Conservation (phyloP, 306 rosid species). For the Dryas drummondii region DNA sequence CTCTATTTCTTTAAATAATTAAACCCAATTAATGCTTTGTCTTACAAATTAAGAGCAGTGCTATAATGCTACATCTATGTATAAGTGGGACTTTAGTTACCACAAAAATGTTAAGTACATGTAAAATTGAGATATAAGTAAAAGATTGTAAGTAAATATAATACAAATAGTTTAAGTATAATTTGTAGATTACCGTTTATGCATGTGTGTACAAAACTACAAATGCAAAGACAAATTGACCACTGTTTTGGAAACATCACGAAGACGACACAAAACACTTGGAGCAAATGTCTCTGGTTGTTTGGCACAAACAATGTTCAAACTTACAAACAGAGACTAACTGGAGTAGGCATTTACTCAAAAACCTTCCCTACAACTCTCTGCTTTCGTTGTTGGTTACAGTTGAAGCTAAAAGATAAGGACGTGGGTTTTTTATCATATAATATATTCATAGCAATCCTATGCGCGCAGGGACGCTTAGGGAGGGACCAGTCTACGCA, state of each 20-base stretch:
- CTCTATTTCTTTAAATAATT: no score
- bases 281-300: constrained; percentile 27
- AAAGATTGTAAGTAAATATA: no score
- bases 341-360: background rate
- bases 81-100: no score
- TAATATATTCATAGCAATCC: no score
- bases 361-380: background rate
- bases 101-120: no score
- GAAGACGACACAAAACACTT: constrained; percentile 32
- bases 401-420: background rate
- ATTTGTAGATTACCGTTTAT: no score
- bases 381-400: background rate
- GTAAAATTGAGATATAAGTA: no score
- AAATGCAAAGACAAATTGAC: background rate
- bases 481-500: constrained; percentile 26
- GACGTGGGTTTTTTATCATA: background rate
- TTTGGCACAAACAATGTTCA: constrained; percentile 16
- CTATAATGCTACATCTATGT: no score
- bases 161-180: no score
- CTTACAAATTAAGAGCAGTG: background rate
- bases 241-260: constrained; percentile 21
- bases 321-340: background rate
- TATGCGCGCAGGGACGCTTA: background rate
- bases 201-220: no score
- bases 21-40: background rate